Conservation (phyloP, 1,284 basidiomycete genomes). For the Ustilago cynodontis region DNA sequence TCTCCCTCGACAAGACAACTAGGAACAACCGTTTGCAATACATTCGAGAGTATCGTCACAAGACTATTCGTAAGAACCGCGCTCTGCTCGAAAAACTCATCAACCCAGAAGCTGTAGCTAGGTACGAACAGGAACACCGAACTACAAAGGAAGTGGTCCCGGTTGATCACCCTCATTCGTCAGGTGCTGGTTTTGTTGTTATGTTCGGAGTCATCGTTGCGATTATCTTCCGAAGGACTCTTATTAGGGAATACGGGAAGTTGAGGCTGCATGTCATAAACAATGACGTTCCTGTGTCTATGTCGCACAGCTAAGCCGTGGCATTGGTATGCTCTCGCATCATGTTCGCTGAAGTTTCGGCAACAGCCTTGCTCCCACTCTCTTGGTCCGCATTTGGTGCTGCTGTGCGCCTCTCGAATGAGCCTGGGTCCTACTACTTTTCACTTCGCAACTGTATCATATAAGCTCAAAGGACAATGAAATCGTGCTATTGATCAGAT, state of each 20-base stretch:
- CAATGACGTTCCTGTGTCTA: slow-evolving; percentile 1
- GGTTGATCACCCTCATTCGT: slow-evolving; percentile 12
- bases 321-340: not conserved
- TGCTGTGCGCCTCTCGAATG: not conserved
- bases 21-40: slow-evolving; percentile 12
- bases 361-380: not conserved
- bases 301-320: not conserved
- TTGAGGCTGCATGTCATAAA: not conserved
- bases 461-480: not conserved
- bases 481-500: not conserved
- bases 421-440: not conserved
- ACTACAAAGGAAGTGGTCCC: not conserved
- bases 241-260: not conserved
- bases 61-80: slow-evolving; percentile 7
- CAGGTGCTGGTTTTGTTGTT: slow-evolving; percentile 4
- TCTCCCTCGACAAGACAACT: slow-evolving; percentile 7
- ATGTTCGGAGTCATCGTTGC: not conserved
- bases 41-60: slow-evolving; percentile 8
- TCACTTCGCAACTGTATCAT: not conserved
- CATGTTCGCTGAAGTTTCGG: not conserved
- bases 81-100: slow-evolving; percentile 6
- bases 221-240: slow-evolving; percentile 9
- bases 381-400: not conserved
- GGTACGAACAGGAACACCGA: not conserved
- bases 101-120: slow-evolving; percentile 13